Base-by-base conservation (phyloP, 768 basidiomycete genomes). In the Leucosporidium scottii region DNA sequence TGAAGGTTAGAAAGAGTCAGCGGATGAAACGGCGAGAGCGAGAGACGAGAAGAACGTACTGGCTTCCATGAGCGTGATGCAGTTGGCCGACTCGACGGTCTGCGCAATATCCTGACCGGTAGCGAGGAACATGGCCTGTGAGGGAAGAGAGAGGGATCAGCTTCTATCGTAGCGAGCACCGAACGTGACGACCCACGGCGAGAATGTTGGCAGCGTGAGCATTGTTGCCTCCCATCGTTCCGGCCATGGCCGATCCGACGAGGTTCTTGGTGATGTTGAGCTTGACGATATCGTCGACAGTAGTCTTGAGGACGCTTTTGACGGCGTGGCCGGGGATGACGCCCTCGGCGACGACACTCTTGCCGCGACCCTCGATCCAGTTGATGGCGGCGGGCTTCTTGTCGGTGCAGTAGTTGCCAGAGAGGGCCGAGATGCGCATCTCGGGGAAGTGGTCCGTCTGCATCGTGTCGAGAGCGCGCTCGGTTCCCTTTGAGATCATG, bases 301-400 rank as follows among this genome's bases (percentile, higher is more conserved):
- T 96, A 56, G 96, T 98, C 86, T 98, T 99, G 74, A 99, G 80
- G 72, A 99, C 92, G 48, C 80, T 83, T 83, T 86, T 87, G 66
- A 99, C 93, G 47, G 93, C 81, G 71, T 86, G 85, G 0, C 93
- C 93, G 0, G 94, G 90, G 39, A 99, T 80, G 58, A 98, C 83
- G 3, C 93, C 93, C 80, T 99, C 94, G 0, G 92, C 94, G 59
- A 98, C 93, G 25, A 99, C 89, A 62, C 90, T 90, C 87, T 99
- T 99, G 30, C 96, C 96, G 51, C 96, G 83, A 2, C 96, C 96
- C 80, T 98, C 94, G 70, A 98, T 98, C 96, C 96, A 99, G 80
- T 98, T 99, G 80, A 99, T 96, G 55, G 96, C 96, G 15, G 96
- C 91, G 0, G 96, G 90, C 81, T 99, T 99, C 87, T 99, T 99